Percentiles rank a stretch among this genome's conserved stretches.
Evolutionary conservation across 129 eudicot species (phyloP).

Genomic region (Glebionis coronaria): DNA sequence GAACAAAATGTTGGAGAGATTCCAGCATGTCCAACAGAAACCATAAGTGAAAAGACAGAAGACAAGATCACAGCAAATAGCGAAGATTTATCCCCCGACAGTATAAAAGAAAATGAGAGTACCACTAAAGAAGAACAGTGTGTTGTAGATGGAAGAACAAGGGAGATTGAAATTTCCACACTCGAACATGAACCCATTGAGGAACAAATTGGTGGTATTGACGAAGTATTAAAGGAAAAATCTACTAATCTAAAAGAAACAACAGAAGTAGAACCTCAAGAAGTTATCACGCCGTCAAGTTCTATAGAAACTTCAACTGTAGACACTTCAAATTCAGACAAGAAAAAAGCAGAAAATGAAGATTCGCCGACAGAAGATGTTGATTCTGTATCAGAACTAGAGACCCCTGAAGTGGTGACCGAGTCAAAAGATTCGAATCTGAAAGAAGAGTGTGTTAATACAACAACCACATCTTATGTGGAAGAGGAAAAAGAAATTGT

Average conservation of each 20-base stretch:
- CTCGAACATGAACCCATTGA: constrained; percentile 22
- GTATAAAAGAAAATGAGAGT: constrained; percentile 12
- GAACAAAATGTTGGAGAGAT: constrained; percentile 21
- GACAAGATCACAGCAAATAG: constrained; percentile 19
- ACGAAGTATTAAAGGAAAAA: constrained; percentile 28
- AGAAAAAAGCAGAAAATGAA: constrained; percentile 21
- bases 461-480: constrained; percentile 11
- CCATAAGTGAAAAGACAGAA: constrained; percentile 23
- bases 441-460: constrained; percentile 16
- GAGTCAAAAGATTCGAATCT: constrained; percentile 21
- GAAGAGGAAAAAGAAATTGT: constrained; percentile 25
- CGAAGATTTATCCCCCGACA: constrained; percentile 23
- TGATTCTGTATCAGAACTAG: constrained; percentile 22
- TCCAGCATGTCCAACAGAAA: constrained; percentile 18
- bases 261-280: constrained; percentile 28
- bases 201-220: constrained; percentile 18
- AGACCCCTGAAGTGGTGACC: constrained; percentile 27
- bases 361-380: constrained; percentile 12
- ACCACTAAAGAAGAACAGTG: constrained; percentile 15
- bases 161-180: constrained; percentile 25
- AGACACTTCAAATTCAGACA: constrained; percentile 18
- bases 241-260: constrained; percentile 24
- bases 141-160: constrained; percentile 19
- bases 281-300: constrained; percentile 6
- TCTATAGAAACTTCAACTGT: constrained; percentile 17